These are phyloP conservation scores for Eucalyptus regnans DNA, from an alignment of 345 rosid species.

Conservation along the genomic window DNA sequence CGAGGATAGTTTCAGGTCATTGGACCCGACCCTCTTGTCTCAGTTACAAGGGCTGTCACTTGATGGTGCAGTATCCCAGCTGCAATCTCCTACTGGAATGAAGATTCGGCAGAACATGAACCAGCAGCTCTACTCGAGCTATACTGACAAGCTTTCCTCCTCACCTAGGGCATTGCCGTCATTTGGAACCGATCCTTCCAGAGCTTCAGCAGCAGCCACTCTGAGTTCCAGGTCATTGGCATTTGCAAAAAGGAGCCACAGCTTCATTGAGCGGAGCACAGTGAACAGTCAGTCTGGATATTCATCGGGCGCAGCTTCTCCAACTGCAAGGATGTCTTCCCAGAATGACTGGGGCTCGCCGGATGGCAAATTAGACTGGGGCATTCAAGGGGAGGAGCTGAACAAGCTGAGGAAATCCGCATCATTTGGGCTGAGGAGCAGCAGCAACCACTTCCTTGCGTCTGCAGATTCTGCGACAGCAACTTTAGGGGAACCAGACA, in stretches of 20 bases:
- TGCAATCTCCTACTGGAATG: conserved; percentile 27
- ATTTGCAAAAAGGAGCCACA: conserved; percentile 58
- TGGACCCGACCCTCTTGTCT: conserved; percentile 19
- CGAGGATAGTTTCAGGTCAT: conserved; percentile 49
- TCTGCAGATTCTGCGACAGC: conserved; percentile 4
- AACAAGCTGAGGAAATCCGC: conserved; percentile 58
- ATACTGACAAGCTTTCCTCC: conserved; percentile 28
- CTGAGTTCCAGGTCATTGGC: conserved; percentile 52
- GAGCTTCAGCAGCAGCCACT: conserved; percentile 25
- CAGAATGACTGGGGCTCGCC: conserved; percentile 66
- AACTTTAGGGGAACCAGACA: conserved; percentile 46
- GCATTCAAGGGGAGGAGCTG: conserved; percentile 62
- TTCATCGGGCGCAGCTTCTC: conserved; percentile 16
- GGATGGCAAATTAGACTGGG: conserved; percentile 79
- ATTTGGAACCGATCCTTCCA: conserved; percentile 27
- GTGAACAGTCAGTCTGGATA: conserved; percentile 13
- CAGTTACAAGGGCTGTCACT: conserved; percentile 32
- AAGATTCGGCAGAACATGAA: conserved; percentile 38
- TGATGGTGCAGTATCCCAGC: conserved; percentile 11
- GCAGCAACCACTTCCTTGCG: conserved; percentile 5
- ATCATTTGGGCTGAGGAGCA: conserved; percentile 45
- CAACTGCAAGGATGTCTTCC: conserved; percentile 11
- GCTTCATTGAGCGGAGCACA: conserved; percentile 52
- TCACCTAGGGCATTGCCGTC: conserved; percentile 37
- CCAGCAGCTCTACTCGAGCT: conserved; percentile 38